Evolutionary conservation across 1,284 basidiomycete genomes (phyloP).

Genomic region (Apiotrichum brassicae): DNA sequence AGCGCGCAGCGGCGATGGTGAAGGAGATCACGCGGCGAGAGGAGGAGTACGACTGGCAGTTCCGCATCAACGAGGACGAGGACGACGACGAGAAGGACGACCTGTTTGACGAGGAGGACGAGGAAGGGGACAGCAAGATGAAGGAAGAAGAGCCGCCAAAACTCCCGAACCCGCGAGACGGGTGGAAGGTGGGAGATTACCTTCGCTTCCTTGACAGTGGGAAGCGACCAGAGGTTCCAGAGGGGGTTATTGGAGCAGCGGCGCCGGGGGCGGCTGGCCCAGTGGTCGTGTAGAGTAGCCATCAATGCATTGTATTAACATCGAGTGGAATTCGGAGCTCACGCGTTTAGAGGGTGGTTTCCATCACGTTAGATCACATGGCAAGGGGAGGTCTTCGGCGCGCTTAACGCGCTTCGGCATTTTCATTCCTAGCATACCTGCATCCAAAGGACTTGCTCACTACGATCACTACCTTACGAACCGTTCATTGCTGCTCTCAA

Average conservation of each 20-base stretch:
- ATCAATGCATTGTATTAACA: no score
- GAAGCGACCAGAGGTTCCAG: not conserved
- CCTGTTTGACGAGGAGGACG: constrained; percentile 20
- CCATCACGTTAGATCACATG: no score
- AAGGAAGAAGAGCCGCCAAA: constrained; percentile 12
- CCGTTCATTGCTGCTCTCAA: no score
- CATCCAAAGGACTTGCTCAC: no score
- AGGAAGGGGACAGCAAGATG: constrained; percentile 16
- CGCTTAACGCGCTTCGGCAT: no score
- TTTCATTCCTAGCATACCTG: no score
- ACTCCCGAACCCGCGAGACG: constrained; percentile 19
- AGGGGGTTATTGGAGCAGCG: not conserved
- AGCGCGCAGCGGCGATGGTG: constrained; percentile 19
- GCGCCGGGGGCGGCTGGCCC: not conserved
- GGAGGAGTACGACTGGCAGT: constrained; percentile 29
- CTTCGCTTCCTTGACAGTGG: constrained; percentile 34
- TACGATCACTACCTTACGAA: no score
- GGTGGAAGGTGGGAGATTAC: constrained; percentile 34
- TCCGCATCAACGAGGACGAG: constrained; percentile 26
- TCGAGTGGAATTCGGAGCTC: no score
- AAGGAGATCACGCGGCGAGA: constrained; percentile 23
- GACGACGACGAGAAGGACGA: constrained; percentile 19
- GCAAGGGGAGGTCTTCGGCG: no score
- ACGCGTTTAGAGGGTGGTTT: no score
- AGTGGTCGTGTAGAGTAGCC: not conserved